phyloP scores from a whole-genome alignment of 352 stramenopile species.

The Albugo candida region DNA sequence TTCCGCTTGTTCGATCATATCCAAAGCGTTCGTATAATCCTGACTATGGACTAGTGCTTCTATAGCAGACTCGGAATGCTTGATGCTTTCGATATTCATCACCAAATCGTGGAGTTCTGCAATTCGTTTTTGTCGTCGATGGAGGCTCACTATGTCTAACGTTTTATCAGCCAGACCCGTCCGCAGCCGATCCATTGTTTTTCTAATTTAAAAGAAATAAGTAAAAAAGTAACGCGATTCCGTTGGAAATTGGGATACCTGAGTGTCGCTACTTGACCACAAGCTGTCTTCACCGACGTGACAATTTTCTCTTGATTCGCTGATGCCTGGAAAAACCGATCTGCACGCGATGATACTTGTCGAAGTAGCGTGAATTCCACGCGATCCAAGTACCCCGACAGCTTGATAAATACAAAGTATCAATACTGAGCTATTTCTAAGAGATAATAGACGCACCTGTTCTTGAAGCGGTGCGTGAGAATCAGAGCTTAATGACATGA shows the following conservation, averaged over 20 bases:
- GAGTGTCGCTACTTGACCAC: constrained; percentile 58
- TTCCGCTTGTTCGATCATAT: constrained; percentile 59
- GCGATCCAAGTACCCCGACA: constrained; percentile 63
- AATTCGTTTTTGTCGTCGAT: constrained; percentile 60
- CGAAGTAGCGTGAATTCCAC: constrained; percentile 73
- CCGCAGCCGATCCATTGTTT: constrained; percentile 65
- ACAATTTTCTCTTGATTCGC: constrained; percentile 75
- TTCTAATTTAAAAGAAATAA: constrained; percentile 11
- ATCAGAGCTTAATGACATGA: constrained; percentile 41
- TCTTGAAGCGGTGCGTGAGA: constrained; percentile 41
- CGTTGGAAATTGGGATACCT: constrained; percentile 15
- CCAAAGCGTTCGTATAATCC: constrained; percentile 59
- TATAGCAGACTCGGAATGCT: constrained; percentile 59
- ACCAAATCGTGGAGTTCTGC: constrained; percentile 64
- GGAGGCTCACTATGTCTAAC: constrained; percentile 72
- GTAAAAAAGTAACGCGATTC: not conserved
- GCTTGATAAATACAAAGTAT: constrained; percentile 11
- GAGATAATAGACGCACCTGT: constrained; percentile 12
- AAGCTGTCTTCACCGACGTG: constrained; percentile 53
- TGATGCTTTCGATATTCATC: constrained; percentile 70
- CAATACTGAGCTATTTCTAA: too few species aligned
- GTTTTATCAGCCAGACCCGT: constrained; percentile 69
- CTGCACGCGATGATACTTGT: constrained; percentile 64
- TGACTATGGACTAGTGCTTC: constrained; percentile 71
- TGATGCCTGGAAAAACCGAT: constrained; percentile 72